Evolutionary conservation across 2,329 filamentous ascomycete genomes (phyloP).

Genomic region (Albophoma yamanashiensis): DNA sequence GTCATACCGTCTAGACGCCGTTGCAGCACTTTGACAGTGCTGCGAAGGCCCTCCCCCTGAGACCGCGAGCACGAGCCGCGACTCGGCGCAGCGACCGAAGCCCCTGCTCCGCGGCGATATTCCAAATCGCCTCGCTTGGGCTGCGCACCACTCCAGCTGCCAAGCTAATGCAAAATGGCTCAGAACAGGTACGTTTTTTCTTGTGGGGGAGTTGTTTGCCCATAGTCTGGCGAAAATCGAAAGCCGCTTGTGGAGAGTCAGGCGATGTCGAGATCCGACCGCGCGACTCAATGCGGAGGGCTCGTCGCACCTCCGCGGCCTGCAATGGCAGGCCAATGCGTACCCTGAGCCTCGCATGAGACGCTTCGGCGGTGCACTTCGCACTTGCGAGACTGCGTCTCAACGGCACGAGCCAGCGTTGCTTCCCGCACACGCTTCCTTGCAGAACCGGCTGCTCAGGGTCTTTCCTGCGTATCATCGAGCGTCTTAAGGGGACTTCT

Average conservation of each 20-base stretch:
- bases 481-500: not conserved
- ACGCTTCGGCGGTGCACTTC: not conserved
- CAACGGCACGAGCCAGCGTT: not conserved
- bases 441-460: not conserved
- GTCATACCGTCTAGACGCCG: not conserved
- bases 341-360: not conserved
- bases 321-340: not conserved
- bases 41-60: not conserved
- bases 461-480: not conserved
- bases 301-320: not conserved
- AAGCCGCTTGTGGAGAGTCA: not conserved
- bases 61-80: not conserved
- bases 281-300: not conserved
- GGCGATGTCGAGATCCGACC: not conserved
- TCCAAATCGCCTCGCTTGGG: not conserved
- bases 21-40: not conserved
- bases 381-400: not conserved
- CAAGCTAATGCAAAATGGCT: constrained; percentile 17
- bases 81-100: not conserved
- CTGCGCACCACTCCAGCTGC: constrained; percentile 2
- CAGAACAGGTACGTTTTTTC: constrained; percentile 15
- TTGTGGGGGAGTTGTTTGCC: not conserved
- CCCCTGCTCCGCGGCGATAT: not conserved
- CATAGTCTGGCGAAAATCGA: not conserved
- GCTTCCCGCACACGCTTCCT: not conserved